A percentile compares a stretch with the other conserved stretches of the same genome.
phyloP scores from a whole-genome alignment of 2,329 filamentous ascomycete species.

The Talaromyces funiculosus region DNA sequence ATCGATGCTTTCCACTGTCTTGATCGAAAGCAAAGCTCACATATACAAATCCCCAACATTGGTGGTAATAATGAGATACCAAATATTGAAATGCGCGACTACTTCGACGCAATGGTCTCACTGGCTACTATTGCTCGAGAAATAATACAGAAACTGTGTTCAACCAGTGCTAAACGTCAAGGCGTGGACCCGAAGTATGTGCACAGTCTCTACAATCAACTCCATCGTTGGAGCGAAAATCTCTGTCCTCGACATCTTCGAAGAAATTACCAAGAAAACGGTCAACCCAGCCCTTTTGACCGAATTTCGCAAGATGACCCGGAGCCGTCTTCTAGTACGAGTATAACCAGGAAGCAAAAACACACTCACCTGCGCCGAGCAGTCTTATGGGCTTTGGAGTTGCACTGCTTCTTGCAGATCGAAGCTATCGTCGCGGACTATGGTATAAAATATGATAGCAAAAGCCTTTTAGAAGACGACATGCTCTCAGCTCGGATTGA shows the following conservation, averaged over 20 bases:
- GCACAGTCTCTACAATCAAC: not conserved
- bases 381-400: not conserved
- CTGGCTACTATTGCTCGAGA: not conserved
- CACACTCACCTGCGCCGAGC: not conserved
- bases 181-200: not conserved
- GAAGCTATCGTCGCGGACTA: not conserved
- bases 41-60: not conserved
- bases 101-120: not conserved
- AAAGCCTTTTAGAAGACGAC: not conserved
- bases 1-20: constrained; percentile 2
- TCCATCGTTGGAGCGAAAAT: not conserved
- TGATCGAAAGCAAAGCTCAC: not conserved
- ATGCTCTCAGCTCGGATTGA: not conserved
- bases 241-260: not conserved
- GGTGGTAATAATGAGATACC: not conserved
- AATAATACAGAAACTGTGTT: not conserved
- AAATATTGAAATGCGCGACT: not conserved
- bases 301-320: not conserved
- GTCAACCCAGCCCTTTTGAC: not conserved
- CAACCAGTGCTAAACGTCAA: not conserved
- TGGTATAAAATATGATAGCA: not conserved
- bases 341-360: not conserved
- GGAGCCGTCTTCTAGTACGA: not conserved
- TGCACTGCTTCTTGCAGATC: not conserved
- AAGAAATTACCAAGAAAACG: not conserved